These are phyloP conservation scores for Microstegium vimineum DNA, from an alignment of 176 grass and related monocot species.

Conservation along the genomic window DNA sequence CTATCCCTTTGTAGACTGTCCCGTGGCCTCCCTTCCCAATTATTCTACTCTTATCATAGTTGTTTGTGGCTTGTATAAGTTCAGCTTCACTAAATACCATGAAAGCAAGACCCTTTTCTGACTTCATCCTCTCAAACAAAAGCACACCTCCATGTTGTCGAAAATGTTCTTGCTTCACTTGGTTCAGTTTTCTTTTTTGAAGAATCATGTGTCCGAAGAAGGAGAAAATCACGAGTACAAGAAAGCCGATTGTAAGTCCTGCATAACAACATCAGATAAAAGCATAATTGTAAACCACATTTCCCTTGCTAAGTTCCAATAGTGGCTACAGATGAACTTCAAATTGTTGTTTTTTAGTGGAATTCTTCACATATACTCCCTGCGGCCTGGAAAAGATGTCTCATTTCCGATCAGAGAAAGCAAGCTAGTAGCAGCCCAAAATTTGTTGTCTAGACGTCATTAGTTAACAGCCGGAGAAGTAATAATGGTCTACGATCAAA, in stretches of 20 bases:
- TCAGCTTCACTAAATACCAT: conserved; percentile 33
- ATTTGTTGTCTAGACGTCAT: no score
- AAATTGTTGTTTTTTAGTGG: no score
- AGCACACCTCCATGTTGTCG: conserved; percentile 16
- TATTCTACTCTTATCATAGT: conserved; percentile 38
- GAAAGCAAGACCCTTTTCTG: conserved; percentile 26
- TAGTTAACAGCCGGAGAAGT: no score
- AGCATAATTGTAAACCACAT: background rate
- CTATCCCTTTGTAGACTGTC: conserved; percentile 30
- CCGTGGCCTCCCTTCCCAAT: conserved; percentile 45
- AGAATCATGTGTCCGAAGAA: background rate
- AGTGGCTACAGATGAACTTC: no score
- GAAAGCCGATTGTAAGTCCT: background rate
- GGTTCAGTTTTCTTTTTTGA: conserved; percentile 9
- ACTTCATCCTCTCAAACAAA: conserved; percentile 33
- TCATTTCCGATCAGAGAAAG: no score
- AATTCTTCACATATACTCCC: no score
- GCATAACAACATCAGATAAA: background rate
- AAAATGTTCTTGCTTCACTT: conserved; percentile 33
- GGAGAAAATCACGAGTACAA: background rate
- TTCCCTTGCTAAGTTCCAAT: background rate
- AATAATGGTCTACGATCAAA: background rate
- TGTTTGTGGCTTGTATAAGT: conserved; percentile 25
- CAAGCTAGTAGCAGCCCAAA: no score
- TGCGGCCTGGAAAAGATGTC: no score